Base-by-base conservation (phyloP, 306 rosid species). In the Vigna angularis region DNA sequence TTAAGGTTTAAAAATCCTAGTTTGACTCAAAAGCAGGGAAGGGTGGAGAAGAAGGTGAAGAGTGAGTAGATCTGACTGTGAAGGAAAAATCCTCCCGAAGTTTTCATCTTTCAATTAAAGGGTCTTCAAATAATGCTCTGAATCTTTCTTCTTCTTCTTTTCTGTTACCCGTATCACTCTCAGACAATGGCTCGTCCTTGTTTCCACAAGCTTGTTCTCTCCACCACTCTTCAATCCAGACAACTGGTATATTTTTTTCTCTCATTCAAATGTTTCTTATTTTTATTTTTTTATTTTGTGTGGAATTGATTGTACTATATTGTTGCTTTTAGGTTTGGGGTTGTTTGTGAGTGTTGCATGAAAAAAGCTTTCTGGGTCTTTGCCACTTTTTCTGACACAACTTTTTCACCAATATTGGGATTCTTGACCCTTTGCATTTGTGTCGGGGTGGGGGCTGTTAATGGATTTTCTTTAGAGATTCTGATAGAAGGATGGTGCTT, bases 181-280 rank as follows among this genome's bases (percentile, higher is more conserved):
- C 63, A 24, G 22, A 80, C 65, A 76, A 92, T 92, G 97, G 90
- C 84, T 36, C 89, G 91, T 61, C 93, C 98, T 64, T 82, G 58
- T 89, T 94, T 94, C 56, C 84, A 90, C 79, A 92, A 92, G 91
- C 90, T 94, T 81, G 73, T 94, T 84, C 83, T 88, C 15, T 75
- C 94, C 1, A 77, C 91, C 26, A 86, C 91, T 24, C 84, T 90
- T 69, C 90, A 89, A 70, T 82, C 93, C 58, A 87, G 87, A 38
- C 92, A 89, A 76, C 87, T 94, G 98, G 98, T 94, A 92, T 61
- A 22, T 61, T 10, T 62, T 67, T 44, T 75, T 72, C 8, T 17
- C 38, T 66, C 26, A 53, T 15, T 63, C 4, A 2, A 10, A 1
- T 62, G 38, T 56, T 5, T 56, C 12, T 7, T 6, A 5, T 4